These are phyloP conservation scores for Gossypium lobatum DNA, from an alignment of 441 rosid genomes.

Conservation along the genomic window DNA sequence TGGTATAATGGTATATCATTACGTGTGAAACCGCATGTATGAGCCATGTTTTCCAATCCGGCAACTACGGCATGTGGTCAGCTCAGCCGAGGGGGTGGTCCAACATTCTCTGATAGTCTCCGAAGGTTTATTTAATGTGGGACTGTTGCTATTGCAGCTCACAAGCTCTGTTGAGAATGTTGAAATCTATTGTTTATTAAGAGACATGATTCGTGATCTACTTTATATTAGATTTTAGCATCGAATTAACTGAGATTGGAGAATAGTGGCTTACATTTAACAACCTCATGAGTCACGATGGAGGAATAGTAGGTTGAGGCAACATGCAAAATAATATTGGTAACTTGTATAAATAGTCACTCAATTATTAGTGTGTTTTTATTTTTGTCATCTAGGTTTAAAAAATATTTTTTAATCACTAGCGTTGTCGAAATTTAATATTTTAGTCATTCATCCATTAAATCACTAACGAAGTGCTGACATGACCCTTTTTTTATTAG, in stretches of 20 bases:
- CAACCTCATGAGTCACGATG: not conserved
- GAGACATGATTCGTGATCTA: not conserved
- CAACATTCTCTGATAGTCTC: not conserved
- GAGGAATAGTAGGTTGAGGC: not conserved
- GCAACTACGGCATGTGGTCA: constrained; percentile 5
- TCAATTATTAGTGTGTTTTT: too few relatives aligned
- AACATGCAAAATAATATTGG: not conserved
- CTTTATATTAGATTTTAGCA: not conserved
- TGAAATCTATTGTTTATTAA: not conserved
- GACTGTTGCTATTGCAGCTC: not conserved
- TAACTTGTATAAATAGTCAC: not conserved
- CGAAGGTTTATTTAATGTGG: not conserved
- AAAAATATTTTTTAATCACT: too few relatives aligned
- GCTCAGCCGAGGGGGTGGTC: not conserved
- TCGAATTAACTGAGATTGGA: not conserved
- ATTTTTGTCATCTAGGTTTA: too few relatives aligned
- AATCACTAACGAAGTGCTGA: too few relatives aligned
- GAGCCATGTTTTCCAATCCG: constrained; percentile 1
- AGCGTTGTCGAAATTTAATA: too few relatives aligned
- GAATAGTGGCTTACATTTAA: not conserved
- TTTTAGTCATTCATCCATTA: too few relatives aligned
- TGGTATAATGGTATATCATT: not conserved
- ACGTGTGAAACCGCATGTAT: not conserved
- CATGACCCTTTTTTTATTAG: too few relatives aligned
- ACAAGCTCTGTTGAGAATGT: not conserved